Percentiles rank a stretch among this genome's conserved stretches.
Conservation (phyloP, 441 rosid genomes). For the Erodium trifolium region DNA sequence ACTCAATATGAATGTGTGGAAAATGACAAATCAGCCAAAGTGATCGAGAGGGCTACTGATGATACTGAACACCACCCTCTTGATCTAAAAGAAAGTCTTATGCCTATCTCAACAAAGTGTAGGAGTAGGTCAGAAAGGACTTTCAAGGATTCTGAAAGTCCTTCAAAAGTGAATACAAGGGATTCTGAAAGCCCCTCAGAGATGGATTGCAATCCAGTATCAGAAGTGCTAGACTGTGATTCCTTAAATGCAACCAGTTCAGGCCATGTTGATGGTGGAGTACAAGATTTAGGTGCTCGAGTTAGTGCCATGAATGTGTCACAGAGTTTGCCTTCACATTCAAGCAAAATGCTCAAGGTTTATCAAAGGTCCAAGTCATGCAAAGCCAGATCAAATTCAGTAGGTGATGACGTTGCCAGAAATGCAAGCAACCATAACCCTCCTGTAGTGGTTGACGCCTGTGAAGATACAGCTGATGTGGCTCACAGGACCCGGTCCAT, state of each 20-base stretch:
- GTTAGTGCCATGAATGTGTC: slow-evolving; percentile 28
- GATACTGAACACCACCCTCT: slow-evolving; percentile 21
- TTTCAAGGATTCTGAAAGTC: slow-evolving; percentile 29
- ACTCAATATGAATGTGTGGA: slow-evolving; percentile 18
- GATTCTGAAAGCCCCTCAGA: slow-evolving; percentile 24
- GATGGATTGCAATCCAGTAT: slow-evolving; percentile 22
- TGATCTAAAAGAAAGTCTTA: slow-evolving; percentile 33
- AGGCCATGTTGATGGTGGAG: slow-evolving; percentile 25
- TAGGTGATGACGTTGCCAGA: slow-evolving; percentile 28
- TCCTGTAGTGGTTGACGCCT: slow-evolving; percentile 26
- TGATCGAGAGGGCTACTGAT: slow-evolving; percentile 19
- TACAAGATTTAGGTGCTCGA: slow-evolving; percentile 31
- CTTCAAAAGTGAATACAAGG: slow-evolving; percentile 25
- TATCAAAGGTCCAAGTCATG: slow-evolving; percentile 66
- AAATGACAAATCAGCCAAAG: slow-evolving; percentile 23
- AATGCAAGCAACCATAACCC: slow-evolving; percentile 35
- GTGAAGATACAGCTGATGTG: slow-evolving; percentile 35
- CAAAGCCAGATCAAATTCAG: slow-evolving; percentile 37
- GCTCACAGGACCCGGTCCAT: slow-evolving; percentile 30
- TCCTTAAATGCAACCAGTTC: slow-evolving; percentile 15
- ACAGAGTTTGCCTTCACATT: slow-evolving; percentile 26
- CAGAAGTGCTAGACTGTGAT: slow-evolving; percentile 22
- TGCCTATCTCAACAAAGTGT: slow-evolving; percentile 37
- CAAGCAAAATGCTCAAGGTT: slow-evolving; percentile 64
- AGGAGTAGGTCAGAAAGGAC: slow-evolving; percentile 35